These are phyloP conservation scores for Rhizomucor pusillus DNA, from an alignment of 371 early-diverging fungal species.

Conservation along the genomic window DNA sequence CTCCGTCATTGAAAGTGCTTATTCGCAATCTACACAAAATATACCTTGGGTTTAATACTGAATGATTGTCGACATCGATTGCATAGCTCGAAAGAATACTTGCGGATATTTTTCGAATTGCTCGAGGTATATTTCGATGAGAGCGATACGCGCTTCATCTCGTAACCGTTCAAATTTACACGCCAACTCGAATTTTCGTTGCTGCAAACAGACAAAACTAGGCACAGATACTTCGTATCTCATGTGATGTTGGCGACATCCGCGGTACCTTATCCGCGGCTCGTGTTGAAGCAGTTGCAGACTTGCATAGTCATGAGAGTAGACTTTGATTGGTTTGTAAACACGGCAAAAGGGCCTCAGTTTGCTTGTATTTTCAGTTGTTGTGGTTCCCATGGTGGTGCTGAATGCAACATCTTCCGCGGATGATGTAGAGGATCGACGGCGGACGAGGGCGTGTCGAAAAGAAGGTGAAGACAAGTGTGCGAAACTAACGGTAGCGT, in stretches of 20 bases:
- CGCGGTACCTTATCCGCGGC: constrained; percentile 29
- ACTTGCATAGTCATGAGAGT: constrained; percentile 24
- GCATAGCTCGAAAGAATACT: constrained; percentile 1
- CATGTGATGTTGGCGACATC: constrained; percentile 15
- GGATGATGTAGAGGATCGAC: too few species aligned
- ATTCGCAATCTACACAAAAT: constrained; percentile 1
- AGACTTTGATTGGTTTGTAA: constrained; percentile 15
- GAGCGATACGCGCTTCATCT: constrained; percentile 10
- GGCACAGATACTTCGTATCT: constrained; percentile 26
- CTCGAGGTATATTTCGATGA: constrained; percentile 20
- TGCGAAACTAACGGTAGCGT: constrained; percentile 6
- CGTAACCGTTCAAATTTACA: constrained; percentile 22
- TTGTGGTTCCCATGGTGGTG: neutral
- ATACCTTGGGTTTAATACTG: too few species aligned
- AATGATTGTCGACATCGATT: too few species aligned
- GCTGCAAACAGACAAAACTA: constrained; percentile 26
- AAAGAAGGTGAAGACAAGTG: neutral
- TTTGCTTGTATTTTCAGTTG: neutral
- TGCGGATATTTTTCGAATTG: constrained; percentile 36
- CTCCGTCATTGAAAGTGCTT: neutral
- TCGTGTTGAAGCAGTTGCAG: constrained; percentile 13
- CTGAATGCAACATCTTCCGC: neutral
- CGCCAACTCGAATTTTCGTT: constrained; percentile 4
- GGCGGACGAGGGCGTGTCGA: neutral
- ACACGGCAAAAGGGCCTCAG: constrained; percentile 6